A percentile compares a stretch with the other conserved stretches of the same genome.
Conservation (phyloP, 441 rosid species). For the Mallotus japonicus region DNA sequence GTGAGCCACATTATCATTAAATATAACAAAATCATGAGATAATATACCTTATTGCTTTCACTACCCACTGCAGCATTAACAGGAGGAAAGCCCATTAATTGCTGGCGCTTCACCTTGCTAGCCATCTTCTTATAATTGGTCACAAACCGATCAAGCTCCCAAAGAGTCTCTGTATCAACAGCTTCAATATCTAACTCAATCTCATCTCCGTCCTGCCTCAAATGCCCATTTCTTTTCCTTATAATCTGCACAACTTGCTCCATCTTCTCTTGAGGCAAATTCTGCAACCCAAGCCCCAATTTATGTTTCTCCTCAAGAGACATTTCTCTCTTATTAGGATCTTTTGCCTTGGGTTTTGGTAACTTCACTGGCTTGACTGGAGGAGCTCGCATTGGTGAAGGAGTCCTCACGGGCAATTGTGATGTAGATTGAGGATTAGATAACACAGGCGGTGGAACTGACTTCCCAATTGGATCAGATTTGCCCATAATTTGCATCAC, state of each 20-base stretch:
- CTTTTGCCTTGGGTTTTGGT: conserved; percentile 95
- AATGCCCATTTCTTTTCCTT: conserved; percentile 70
- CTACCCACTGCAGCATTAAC: conserved; percentile 23
- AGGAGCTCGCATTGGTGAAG: conserved; percentile 43
- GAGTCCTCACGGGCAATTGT: conserved; percentile 45
- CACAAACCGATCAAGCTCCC: conserved; percentile 97
- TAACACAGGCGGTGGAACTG: conserved; percentile 2
- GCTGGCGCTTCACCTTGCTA: conserved; percentile 91
- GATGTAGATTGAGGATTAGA: conserved; percentile 25
- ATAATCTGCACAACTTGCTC: conserved; percentile 83
- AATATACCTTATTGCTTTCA: conserved; percentile 33
- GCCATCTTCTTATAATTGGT: conserved; percentile 85
- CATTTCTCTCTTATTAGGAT: conserved; percentile 89
- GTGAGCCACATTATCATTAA: not conserved
- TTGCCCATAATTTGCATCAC: conserved; percentile 24
- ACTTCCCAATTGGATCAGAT: conserved; percentile 33
- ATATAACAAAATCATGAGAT: not conserved
- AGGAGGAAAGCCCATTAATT: conserved; percentile 47
- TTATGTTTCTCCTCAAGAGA: conserved; percentile 82
- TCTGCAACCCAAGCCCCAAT: conserved; percentile 84
- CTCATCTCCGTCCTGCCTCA: conserved; percentile 93
- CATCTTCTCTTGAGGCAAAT: conserved; percentile 90
- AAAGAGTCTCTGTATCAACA: conserved; percentile 78
- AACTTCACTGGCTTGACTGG: conserved; percentile 56
- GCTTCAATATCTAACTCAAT: conserved; percentile 95